Base-by-base conservation (phyloP, 371 early-diverging fungal genomes). In the Mortierella polycephala region DNA sequence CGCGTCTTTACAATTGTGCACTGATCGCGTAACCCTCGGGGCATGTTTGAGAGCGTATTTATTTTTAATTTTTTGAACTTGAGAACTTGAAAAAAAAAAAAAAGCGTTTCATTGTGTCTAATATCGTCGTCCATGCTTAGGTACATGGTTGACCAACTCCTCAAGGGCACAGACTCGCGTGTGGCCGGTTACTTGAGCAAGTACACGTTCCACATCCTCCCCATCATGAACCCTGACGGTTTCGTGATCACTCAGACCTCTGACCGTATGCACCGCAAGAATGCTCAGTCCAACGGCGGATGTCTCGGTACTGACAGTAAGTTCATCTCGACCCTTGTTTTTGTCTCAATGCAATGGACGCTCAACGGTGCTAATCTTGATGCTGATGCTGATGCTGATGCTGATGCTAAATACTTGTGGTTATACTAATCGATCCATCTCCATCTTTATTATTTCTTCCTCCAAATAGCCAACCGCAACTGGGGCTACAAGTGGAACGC, bases 211-310 rank as follows among this genome's bases (percentile, higher is more conserved):
- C 73, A 79, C 63, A 63, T 79, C 49, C 65, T 79, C 42, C 91
- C 91, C 11, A 64, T 89, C 41, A 83, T 87, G 77, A 90, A 90
- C 77, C 85, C 86, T 18, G 91, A 90, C 63, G 91, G 91, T 10
- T 89, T 87, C 62, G 85, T 82, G 49, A 83, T 84, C 70, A 81
- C 88, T 21, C 82, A 85, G 75, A 73, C 74, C 23, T 67, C 71
- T 10, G 64, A 83, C 64, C 82, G 91, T 18, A 67, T 89, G 64
- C 89, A 89, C 86, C 76, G 91, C 64, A 90, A 90, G 82, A 89
- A 88, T 79, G 76, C 88, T 13, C 71, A 79, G 49, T 14, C 46
- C 42, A 79, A 69, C 57, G 67, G 73, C 6, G 80, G 73, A 52
- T 79, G 80, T 57, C 55, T 62, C 23, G 80, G 80, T 21, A 79